Evolutionary conservation across 2,329 filamentous ascomycete genomes (phyloP).

Genomic region (Davidsoniella eucalypti): DNA sequence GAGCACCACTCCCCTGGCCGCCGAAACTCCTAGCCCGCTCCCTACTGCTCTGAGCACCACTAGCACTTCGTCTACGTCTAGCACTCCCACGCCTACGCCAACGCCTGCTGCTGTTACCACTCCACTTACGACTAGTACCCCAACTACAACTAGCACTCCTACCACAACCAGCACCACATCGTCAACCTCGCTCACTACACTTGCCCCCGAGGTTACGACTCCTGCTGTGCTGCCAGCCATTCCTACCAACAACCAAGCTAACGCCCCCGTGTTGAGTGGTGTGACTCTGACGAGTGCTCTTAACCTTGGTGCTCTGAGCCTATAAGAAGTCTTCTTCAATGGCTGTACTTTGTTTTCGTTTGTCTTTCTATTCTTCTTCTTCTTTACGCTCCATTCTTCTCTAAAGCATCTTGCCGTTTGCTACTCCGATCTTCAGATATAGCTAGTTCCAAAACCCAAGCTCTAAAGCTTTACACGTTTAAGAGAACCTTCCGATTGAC

Average conservation of each 20-base stretch:
- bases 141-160: conserved; percentile 17
- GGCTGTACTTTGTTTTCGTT: neutral
- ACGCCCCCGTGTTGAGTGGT: conserved; percentile 23
- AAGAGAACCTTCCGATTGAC: no score
- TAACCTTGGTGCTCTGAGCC: conserved; percentile 27
- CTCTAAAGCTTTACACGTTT: no score
- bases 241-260: neutral
- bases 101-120: neutral
- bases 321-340: neutral
- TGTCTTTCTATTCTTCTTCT: no score
- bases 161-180: conserved; percentile 8
- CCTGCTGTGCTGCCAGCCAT: conserved; percentile 16
- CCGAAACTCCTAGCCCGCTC: conserved; percentile 10
- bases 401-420: neutral
- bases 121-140: neutral
- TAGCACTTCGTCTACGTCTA: conserved; percentile 6
- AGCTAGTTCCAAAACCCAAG: neutral
- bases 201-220: conserved; percentile 8
- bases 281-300: conserved; percentile 27
- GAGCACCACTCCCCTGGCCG: conserved; percentile 4
- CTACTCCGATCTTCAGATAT: neutral
- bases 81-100: conserved; percentile 14
- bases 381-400: no score
- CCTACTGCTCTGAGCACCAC: conserved; percentile 1
- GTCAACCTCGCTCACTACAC: conserved; percentile 5